These are phyloP conservation scores for Leucosporidium scottii DNA, from an alignment of 768 basidiomycete species.

Conservation along the genomic window DNA sequence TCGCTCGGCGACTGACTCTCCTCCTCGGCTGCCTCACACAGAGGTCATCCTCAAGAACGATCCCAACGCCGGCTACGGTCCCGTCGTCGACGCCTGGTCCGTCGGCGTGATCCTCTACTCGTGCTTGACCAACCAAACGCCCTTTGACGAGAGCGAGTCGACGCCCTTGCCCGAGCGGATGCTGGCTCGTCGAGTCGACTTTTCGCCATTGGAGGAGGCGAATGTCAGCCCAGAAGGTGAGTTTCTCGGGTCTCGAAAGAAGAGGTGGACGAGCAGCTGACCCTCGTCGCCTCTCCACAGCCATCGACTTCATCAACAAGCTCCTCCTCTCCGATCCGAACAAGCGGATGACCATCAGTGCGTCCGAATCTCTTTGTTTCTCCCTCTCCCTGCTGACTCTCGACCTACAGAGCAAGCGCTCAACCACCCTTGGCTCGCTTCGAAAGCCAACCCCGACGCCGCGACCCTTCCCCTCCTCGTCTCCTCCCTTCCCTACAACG, in stretches of 20 bases:
- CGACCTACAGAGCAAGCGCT: slow-evolving; percentile 50
- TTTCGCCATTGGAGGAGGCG: slow-evolving; percentile 48
- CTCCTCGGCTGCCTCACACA: background rate
- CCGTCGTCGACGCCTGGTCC: slow-evolving; percentile 91
- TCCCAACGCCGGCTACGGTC: slow-evolving; percentile 62
- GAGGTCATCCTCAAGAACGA: slow-evolving; percentile 65
- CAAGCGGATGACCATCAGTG: slow-evolving; percentile 59
- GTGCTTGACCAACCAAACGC: slow-evolving; percentile 53
- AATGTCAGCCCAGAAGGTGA: slow-evolving; percentile 51
- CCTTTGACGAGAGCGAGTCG: slow-evolving; percentile 71
- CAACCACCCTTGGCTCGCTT: slow-evolving; percentile 65
- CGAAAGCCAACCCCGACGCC: background rate
- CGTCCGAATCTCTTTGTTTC: background rate
- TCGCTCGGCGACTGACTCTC: background rate
- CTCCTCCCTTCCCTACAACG: slow-evolving; percentile 13
- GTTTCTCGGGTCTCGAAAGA: slow-evolving; percentile 30
- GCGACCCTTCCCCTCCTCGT: background rate
- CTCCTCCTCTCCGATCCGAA: slow-evolving; percentile 62
- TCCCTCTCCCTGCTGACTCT: too few species aligned
- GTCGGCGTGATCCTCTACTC: slow-evolving; percentile 89
- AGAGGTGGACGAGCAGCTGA: too few species aligned
- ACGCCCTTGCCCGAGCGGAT: slow-evolving; percentile 58
- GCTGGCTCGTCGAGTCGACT: slow-evolving; percentile 56
- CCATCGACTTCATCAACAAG: slow-evolving; percentile 56
- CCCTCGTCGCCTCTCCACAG: slow-evolving; percentile 42